These are phyloP conservation scores for Azolla pinnata DNA, from an alignment of 75 land plant species.

Conservation along the genomic window DNA sequence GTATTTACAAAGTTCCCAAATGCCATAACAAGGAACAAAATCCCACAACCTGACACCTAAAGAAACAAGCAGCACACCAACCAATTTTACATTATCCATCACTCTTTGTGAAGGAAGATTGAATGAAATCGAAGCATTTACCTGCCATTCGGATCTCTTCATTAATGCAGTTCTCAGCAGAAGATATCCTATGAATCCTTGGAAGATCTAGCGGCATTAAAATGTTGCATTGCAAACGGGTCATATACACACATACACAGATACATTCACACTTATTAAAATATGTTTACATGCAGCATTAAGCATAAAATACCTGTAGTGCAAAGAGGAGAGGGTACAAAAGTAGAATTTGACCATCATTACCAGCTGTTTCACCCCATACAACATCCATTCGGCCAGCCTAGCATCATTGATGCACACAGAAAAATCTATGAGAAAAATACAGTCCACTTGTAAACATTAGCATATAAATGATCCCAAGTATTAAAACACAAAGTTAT, in stretches of 20 bases:
- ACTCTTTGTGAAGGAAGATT: no score
- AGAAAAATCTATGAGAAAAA: no score
- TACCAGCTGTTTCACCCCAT: slow-evolving; percentile 98
- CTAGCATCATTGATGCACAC: no score
- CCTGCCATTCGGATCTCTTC: slow-evolving; percentile 1
- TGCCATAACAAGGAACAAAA: slow-evolving; percentile 71
- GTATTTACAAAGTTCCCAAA: slow-evolving; percentile 75
- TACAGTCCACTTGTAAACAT: no score
- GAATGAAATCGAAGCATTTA: no score
- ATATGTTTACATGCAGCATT: no score
- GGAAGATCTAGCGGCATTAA: not conserved
- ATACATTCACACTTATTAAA: no score
- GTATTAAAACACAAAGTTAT: no score
- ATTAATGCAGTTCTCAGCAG: not conserved
- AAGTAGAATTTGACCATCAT: slow-evolving; percentile 75
- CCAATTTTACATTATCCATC: no score
- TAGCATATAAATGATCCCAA: no score
- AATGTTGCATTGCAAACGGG: no score
- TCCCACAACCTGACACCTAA: slow-evolving; percentile 69
- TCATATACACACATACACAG: no score
- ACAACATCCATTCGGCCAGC: slow-evolving; percentile 99
- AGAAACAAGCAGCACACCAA: not conserved
- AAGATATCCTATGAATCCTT: not conserved
- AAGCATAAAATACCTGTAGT: slow-evolving; percentile 81
- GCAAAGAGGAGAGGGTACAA: slow-evolving; percentile 75